Conservation (phyloP, 1,284 basidiomycete genomes). For the Afroboletus lepidellus region DNA sequence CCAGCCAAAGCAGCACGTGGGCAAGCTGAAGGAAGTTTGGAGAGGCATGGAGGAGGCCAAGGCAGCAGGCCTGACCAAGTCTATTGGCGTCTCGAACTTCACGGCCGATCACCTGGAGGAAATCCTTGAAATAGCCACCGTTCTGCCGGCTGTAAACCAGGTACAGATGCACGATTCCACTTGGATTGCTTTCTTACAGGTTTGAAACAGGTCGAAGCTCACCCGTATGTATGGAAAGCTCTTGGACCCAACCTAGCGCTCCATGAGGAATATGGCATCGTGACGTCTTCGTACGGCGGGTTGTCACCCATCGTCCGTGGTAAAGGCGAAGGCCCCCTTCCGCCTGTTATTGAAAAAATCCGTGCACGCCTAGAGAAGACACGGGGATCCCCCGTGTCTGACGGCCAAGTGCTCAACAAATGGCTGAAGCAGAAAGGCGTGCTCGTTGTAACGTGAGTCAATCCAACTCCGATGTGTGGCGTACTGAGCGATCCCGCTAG, state of each 20-base stretch:
- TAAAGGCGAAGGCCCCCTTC: constrained; percentile 52
- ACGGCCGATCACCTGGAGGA: constrained; percentile 62
- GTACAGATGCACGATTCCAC: constrained; percentile 35
- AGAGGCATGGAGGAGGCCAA: constrained; percentile 69
- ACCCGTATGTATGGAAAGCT: constrained; percentile 73
- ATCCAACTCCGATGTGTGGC: not conserved
- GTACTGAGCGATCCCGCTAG: constrained; percentile 35
- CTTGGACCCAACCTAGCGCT: constrained; percentile 54
- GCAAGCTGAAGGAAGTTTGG: constrained; percentile 62
- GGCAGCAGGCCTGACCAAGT: constrained; percentile 65
- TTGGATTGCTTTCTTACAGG: constrained; percentile 8
- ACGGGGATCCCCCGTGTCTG: constrained; percentile 46
- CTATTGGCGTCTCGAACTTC: constrained; percentile 87
- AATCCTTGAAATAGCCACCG: constrained; percentile 55
- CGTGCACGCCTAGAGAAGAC: constrained; percentile 46
- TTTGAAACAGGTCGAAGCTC: constrained; percentile 65
- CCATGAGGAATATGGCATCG: constrained; percentile 61
- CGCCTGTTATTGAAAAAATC: constrained; percentile 49
- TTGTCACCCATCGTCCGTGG: constrained; percentile 58
- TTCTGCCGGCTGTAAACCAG: constrained; percentile 79
- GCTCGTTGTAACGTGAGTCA: constrained; percentile 69
- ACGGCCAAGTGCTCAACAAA: constrained; percentile 55
- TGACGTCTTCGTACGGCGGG: constrained; percentile 67
- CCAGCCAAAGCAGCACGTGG: constrained; percentile 36
- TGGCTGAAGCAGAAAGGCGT: constrained; percentile 59